Base-by-base conservation (phyloP, 1,139 yeast species). In the Taphrina wiesneri region DNA sequence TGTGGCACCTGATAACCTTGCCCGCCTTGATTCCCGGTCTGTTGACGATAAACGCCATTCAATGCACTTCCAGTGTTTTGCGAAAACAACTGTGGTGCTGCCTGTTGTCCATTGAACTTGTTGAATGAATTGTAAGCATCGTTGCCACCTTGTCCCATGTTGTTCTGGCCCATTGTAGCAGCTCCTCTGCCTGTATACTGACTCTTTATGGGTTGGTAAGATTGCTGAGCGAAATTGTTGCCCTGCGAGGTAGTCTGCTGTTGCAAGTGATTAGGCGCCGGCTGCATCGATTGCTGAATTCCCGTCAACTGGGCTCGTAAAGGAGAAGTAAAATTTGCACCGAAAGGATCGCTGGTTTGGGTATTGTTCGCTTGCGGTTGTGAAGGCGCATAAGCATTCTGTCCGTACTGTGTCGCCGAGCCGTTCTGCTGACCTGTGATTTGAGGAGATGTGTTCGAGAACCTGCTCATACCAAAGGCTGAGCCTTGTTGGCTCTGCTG, bases 281-380 rank as follows among this genome's bases (percentile, higher is more conserved):
- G 53, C 9, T 23, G 61, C 28, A 19, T 39, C 21, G 49, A 28
- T 23, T 34, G 36, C 36, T 60, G 51, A 9, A 49, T 51, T 13
- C 64, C 64, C 5, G 64, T 60, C 51, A 60, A 41, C 21, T 60
- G 57, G 19, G 64, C 64, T 17, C 56, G 64, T 6, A 60, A 30
- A 2, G 64, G 52, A 4, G 28, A 26, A 3, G 64, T 60, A 23
- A 60, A 60, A 17, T 28, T 26, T 4, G 46, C 21, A n/a, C 64
- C 64, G 34, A 60, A 60, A 3, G 64, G 57, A 19, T 53, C 64
- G n/a, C 26, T 56, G 13, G 45, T 23, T 23, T 56, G 62, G 3
- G 49, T 2, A 7, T 19, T 32, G 2, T 32, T 34, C 28, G n/a
- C 11, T 17, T 30, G 56, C 19, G 21, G 9, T 21, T 52, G 56